Evolutionary conservation across 192 early-diverging fungal genomes (phyloP).

Genomic region (Coemansia sp.): DNA sequence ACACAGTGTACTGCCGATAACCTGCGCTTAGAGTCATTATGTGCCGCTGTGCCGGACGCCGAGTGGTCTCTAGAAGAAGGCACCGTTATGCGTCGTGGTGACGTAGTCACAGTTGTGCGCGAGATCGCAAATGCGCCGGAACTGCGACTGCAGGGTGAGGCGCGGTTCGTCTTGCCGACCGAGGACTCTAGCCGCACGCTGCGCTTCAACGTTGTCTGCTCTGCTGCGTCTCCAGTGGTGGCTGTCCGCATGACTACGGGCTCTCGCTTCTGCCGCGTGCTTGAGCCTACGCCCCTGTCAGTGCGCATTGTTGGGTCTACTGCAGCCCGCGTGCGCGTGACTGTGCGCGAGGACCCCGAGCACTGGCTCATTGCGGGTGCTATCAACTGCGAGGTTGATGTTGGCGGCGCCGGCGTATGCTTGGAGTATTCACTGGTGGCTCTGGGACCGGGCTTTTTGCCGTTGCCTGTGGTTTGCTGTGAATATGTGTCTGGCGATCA

Average conservation of each 20-base stretch:
- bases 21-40: slow-evolving; percentile 17
- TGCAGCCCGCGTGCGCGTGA: slow-evolving; percentile 18
- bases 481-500: slow-evolving; percentile 10
- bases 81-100: slow-evolving; percentile 28
- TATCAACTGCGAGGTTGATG: slow-evolving; percentile 11
- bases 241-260: slow-evolving; percentile 18
- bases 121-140: neutral
- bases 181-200: neutral
- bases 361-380: slow-evolving; percentile 45
- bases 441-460: slow-evolving; percentile 38
- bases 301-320: slow-evolving; percentile 23
- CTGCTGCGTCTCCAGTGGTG: neutral
- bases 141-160: neutral
- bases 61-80: slow-evolving; percentile 9
- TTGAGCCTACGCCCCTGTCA: slow-evolving; percentile 20
- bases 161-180: neutral
- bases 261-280: slow-evolving; percentile 23
- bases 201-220: neutral
- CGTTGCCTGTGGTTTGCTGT: slow-evolving; percentile 42
- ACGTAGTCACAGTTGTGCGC: slow-evolving; percentile 16
- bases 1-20: slow-evolving; percentile 16
- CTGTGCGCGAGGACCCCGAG: slow-evolving; percentile 13
- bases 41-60: neutral
- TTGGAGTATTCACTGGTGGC: slow-evolving; percentile 38
- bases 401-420: neutral